These are phyloP conservation scores for Neurospora terricola DNA, from an alignment of 495 filamentous ascomycete species.

Conservation along the genomic window DNA sequence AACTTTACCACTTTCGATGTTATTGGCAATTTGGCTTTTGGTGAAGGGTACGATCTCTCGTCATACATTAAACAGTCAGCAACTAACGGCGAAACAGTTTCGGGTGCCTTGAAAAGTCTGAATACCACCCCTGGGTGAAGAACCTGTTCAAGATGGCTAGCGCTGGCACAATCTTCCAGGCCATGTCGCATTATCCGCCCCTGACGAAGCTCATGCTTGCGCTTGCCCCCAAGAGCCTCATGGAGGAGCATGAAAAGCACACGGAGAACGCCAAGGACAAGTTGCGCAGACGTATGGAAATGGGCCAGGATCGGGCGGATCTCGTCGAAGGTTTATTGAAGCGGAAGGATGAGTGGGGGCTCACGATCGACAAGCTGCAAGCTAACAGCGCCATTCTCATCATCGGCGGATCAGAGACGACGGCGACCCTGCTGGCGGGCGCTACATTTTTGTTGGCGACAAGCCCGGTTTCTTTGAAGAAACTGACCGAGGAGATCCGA, in stretches of 20 bases:
- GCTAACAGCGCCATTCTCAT: conserved; percentile 34
- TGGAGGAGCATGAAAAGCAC: conserved; percentile 26
- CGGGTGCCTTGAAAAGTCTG: conserved; percentile 36
- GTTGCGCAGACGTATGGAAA: conserved; percentile 32
- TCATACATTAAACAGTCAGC: not conserved
- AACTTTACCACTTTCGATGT: conserved; percentile 54
- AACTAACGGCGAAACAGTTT: conserved; percentile 26
- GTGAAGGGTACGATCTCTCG: conserved; percentile 24
- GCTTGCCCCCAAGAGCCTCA: conserved; percentile 12
- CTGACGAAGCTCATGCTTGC: conserved; percentile 17
- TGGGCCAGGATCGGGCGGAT: conserved; percentile 30
- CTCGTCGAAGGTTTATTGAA: conserved; percentile 41
- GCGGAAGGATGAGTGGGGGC: conserved; percentile 34
- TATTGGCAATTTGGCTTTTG: conserved; percentile 52
- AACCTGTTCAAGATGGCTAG: conserved; percentile 34
- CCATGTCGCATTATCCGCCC: conserved; percentile 18
- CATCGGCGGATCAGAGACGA: conserved; percentile 52
- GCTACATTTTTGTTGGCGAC: conserved; percentile 42
- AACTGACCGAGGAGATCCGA: conserved; percentile 42
- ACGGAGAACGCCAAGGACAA: conserved; percentile 27
- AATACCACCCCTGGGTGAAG: conserved; percentile 46
- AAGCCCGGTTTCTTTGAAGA: conserved; percentile 31
- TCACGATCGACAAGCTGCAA: conserved; percentile 29
- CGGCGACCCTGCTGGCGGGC: conserved; percentile 45
- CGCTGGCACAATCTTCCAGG: conserved; percentile 27